Evolutionary conservation across 2,329 filamentous ascomycete genomes (phyloP), one percentile per base, ranked within the genome.

Genomic region (Colletotrichum truncatum): DNA sequence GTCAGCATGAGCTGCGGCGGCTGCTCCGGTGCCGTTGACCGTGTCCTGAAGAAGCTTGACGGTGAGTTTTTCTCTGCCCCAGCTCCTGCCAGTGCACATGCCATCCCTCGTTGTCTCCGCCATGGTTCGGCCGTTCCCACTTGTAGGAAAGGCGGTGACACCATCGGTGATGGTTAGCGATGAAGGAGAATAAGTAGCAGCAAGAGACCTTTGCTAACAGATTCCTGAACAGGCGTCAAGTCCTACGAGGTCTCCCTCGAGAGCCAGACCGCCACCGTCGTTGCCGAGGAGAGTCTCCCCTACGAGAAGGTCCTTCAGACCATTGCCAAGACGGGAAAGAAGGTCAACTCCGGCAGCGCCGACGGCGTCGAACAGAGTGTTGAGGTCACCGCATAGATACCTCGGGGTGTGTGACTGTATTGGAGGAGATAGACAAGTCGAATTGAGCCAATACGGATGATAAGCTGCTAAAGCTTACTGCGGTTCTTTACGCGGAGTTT

Each of bases 291-390:
- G 4, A 83, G 80, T 59, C 85, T 97, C 68, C 84, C 87, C 64
- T 97, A 95, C 83, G 89, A 93, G 70, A 93, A 89, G 51, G 93
- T 97, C 64, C 88, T 97, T 67, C 85, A 87, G 76, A 97, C 93
- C 78, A 97, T 98, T 79, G 90, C 91, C 86, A 97, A 97, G 89
- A 97, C 94, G 11, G 94, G 94, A 74, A 98, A 98, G 88, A 91
- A 91, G 75, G 90, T 98, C 76, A 97, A 92, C 80, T 89, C 85
- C 26, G 92, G 86, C 71, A 87, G 89, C 82, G 90, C 86, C 23
- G 91, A 94, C 75, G 92, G 91, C 58, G 84, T 86, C 65, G 75
- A 77, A 62, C 80, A 81, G 77, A 84, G 84, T 67, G 77, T 88
- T 67, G 82, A 83, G 73, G 72, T 66, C 36, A 25, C 34, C 56